Evolutionary conservation across 768 basidiomycete genomes (phyloP).

Genomic region (Rhodotorula toruloides): DNA sequence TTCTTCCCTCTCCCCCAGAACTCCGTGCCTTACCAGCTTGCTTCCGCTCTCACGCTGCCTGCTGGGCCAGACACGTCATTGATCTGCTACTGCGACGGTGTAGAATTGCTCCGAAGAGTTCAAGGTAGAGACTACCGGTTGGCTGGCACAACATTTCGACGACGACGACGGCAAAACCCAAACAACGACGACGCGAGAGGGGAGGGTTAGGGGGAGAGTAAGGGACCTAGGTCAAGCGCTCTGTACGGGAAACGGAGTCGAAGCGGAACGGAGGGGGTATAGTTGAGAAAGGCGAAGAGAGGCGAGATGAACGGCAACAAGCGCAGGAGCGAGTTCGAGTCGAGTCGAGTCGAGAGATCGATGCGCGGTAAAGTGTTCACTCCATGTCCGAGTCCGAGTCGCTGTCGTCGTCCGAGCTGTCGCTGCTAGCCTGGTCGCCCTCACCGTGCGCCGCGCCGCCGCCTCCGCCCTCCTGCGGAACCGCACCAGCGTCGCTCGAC

Average conservation of each 20-base stretch:
- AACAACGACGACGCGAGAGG: background rate
- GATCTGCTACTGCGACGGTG: background rate
- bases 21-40: no score
- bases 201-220: background rate
- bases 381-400: slow-evolving; percentile 33
- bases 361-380: background rate
- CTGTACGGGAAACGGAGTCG: background rate
- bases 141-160: no score
- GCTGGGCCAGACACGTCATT: no score
- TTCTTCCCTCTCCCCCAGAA: no score
- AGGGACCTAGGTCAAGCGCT: background rate
- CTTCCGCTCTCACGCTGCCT: background rate
- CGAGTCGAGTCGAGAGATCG: no score
- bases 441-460: no score
- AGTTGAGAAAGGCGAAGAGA: background rate
- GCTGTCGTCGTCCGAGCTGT: slow-evolving; percentile 22
- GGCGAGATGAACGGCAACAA: no score
- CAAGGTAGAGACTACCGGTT: background rate
- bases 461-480: background rate
- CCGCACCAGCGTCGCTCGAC: background rate
- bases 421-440: slow-evolving; percentile 36
- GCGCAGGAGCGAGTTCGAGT: no score
- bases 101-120: no score
- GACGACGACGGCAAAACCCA: background rate
- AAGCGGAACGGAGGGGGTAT: background rate